Evolutionary conservation across 2,329 filamentous ascomycete species (phyloP).

Genomic region (Colletotrichum sp.): DNA sequence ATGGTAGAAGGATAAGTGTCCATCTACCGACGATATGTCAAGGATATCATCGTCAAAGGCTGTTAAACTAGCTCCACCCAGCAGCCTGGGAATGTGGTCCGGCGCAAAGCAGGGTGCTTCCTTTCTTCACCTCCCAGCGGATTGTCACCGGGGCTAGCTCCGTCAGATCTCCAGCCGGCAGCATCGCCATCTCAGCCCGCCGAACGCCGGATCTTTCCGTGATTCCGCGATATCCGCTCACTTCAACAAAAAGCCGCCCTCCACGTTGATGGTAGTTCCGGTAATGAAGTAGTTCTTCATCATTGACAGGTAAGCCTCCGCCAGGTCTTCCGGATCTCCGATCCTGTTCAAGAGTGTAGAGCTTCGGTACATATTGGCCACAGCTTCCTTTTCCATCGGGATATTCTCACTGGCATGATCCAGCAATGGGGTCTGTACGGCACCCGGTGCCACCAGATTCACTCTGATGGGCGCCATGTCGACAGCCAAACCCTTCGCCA

Average conservation of each 20-base stretch:
- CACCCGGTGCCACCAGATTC: constrained; percentile 64
- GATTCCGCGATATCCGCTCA: background rate
- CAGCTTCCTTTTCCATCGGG: background rate
- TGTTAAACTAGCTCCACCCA: background rate
- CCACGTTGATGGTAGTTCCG: constrained; percentile 28
- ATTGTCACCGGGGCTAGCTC: background rate
- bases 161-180: background rate
- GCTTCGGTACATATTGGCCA: background rate
- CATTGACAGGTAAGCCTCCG: constrained; percentile 46
- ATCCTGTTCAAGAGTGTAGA: background rate
- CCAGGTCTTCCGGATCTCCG: constrained; percentile 39
- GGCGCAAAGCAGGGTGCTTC: background rate
- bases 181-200: background rate
- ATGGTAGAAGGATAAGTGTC: background rate
- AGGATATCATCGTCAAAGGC: background rate
- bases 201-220: background rate
- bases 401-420: background rate
- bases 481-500: constrained; percentile 62
- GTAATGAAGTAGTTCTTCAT: constrained; percentile 46
- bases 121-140: background rate
- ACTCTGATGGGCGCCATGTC: constrained; percentile 69
- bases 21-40: background rate
- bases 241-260: background rate
- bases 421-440: constrained; percentile 50
- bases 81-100: background rate